Conservation (phyloP, 2,329 filamentous ascomycete genomes). For the Alternaria arbusti region DNA sequence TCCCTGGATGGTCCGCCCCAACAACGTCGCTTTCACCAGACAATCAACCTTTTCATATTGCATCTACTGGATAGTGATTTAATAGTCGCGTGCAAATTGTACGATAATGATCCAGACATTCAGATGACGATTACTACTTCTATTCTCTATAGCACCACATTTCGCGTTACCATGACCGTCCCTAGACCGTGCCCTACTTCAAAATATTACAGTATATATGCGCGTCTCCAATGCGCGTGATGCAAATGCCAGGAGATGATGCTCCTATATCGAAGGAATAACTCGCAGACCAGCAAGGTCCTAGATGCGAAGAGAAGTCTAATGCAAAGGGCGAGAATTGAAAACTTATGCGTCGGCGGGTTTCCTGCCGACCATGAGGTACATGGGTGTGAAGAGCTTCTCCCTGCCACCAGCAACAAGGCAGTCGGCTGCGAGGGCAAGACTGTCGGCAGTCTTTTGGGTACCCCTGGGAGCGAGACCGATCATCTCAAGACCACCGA, state of each 20-base stretch:
- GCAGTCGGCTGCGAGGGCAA: slow-evolving; percentile 81
- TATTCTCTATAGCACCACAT: slow-evolving; percentile 11
- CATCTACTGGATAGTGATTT: neutral
- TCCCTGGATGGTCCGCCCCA: neutral
- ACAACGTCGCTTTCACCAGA: neutral
- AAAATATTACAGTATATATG: slow-evolving; percentile 39
- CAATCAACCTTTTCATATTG: rapidly evolving
- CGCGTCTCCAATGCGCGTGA: slow-evolving; percentile 21
- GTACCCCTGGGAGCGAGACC: slow-evolving; percentile 81
- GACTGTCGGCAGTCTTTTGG: slow-evolving; percentile 91
- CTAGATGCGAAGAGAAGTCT: slow-evolving; percentile 21
- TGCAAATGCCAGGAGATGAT: slow-evolving; percentile 22
- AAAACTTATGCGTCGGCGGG: slow-evolving; percentile 55
- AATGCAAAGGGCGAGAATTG: slow-evolving; percentile 23
- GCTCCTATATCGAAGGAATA: slow-evolving; percentile 20
- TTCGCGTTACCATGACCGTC: slow-evolving; percentile 32
- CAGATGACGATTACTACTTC: slow-evolving; percentile 4
- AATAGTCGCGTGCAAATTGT: neutral
- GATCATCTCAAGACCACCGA: slow-evolving; percentile 76
- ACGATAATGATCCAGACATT: neutral
- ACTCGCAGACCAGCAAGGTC: slow-evolving; percentile 20
- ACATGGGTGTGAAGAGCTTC: slow-evolving; percentile 99
- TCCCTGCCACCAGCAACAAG: slow-evolving; percentile 85
- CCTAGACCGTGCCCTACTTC: slow-evolving; percentile 18
- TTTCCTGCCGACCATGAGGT: slow-evolving; percentile 93